phyloP scores from a whole-genome alignment of 2,329 filamentous ascomycete species.

The Coniochaeta ligniaria region DNA sequence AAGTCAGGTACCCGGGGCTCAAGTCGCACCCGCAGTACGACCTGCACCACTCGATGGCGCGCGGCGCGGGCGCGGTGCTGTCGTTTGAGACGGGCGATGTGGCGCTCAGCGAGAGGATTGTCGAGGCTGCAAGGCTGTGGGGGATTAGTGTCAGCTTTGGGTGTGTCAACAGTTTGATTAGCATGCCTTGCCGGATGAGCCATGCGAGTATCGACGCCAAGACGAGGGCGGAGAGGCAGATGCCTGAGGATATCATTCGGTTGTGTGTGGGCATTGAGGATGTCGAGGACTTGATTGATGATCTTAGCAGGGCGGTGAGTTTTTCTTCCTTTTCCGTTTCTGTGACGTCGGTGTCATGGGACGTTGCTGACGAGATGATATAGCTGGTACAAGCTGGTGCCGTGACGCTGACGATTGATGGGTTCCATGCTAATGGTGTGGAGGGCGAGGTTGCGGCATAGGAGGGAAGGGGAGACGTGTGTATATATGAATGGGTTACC shows the following conservation, averaged over 20 bases:
- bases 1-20: slow-evolving; percentile 88
- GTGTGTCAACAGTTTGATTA: slow-evolving; percentile 96
- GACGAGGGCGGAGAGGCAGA: slow-evolving; percentile 77
- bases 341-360: neutral
- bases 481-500: neutral
- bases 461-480: neutral
- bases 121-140: slow-evolving; percentile 86
- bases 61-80: slow-evolving; percentile 87
- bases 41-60: slow-evolving; percentile 90
- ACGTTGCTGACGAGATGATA: slow-evolving; percentile 22
- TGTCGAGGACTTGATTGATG: slow-evolving; percentile 82
- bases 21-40: slow-evolving; percentile 95
- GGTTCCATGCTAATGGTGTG: slow-evolving; percentile 56
- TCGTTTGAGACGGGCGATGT: slow-evolving; percentile 94
- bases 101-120: slow-evolving; percentile 78
- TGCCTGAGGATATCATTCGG: slow-evolving; percentile 95
- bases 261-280: slow-evolving; percentile 97
- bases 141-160: slow-evolving; percentile 96
- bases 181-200: slow-evolving; percentile 99
- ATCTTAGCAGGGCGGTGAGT: slow-evolving; percentile 83
- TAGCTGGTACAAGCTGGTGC: slow-evolving; percentile 91
- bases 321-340: slow-evolving; percentile 17
- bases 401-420: slow-evolving; percentile 77
- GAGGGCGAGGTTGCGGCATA: slow-evolving; percentile 27
- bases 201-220: slow-evolving; percentile 97